Conservation (phyloP, 805 yeast species). For the Wickerhamiella nectarea region DNA sequence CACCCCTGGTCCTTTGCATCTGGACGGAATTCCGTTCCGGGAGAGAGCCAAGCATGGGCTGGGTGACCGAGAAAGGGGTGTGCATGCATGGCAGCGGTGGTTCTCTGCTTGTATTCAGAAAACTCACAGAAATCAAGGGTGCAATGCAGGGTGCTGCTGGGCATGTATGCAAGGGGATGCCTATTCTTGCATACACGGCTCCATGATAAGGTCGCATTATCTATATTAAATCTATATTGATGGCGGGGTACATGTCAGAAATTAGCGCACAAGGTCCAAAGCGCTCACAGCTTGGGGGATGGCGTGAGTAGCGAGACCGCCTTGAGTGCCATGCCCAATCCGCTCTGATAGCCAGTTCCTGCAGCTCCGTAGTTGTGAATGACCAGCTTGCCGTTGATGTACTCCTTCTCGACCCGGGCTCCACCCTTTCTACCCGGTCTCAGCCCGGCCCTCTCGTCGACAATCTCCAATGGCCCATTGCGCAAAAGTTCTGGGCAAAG, state of each 20-base stretch:
- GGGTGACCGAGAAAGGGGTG: too few relatives aligned
- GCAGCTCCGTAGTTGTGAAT: slow-evolving; percentile 70
- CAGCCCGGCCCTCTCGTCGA: slow-evolving; percentile 58
- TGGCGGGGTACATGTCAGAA: background rate
- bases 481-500: slow-evolving; percentile 34
- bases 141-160: too few relatives aligned
- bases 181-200: too few relatives aligned
- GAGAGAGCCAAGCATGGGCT: too few relatives aligned
- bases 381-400: slow-evolving; percentile 30
- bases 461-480: slow-evolving; percentile 33
- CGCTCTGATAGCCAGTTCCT: slow-evolving; percentile 66
- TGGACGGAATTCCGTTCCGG: too few relatives aligned
- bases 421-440: slow-evolving; percentile 73
- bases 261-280: too few relatives aligned
- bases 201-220: background rate
- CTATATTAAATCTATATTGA: too few relatives aligned
- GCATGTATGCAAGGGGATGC: too few relatives aligned
- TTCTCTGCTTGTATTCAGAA: too few relatives aligned
- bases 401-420: slow-evolving; percentile 49
- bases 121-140: too few relatives aligned
- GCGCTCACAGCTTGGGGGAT: slow-evolving; percentile 3
- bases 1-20: too few relatives aligned
- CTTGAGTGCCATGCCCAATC: slow-evolving; percentile 47
- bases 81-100: too few relatives aligned
- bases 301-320: slow-evolving; percentile 23